A percentile compares a stretch with the other conserved stretches of the same genome.
These are phyloP conservation scores for Gastrodia elata DNA, from an alignment of 106 monocot genomes.

Conservation along the genomic window DNA sequence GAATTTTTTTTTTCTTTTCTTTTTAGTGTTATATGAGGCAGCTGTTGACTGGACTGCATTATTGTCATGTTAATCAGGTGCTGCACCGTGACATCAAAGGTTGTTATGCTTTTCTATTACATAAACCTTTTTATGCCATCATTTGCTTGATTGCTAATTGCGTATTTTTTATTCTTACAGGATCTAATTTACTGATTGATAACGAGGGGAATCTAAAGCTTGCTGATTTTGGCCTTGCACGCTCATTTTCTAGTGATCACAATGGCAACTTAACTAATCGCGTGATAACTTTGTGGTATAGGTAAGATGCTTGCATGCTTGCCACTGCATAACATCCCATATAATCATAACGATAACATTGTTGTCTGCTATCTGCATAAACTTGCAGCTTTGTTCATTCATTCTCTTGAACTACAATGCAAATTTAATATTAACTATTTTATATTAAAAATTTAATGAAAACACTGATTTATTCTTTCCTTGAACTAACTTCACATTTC, in stretches of 20 bases:
- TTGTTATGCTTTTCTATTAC: slow-evolving; percentile 8
- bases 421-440: background rate
- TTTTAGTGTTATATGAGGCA: slow-evolving; percentile 94
- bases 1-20: slow-evolving; percentile 1
- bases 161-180: slow-evolving; percentile 21
- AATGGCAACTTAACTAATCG: slow-evolving; percentile 92
- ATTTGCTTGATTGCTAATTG: background rate
- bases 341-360: background rate
- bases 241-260: slow-evolving; percentile 83
- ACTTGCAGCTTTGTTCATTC: background rate
- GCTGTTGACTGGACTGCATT: slow-evolving; percentile 86
- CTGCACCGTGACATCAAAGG: slow-evolving; percentile 99
- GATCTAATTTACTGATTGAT: slow-evolving; percentile 90
- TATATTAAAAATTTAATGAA: background rate
- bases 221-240: slow-evolving; percentile 98
- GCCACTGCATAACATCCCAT: background rate
- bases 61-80: slow-evolving; percentile 98
- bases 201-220: slow-evolving; percentile 98
- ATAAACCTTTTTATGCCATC: slow-evolving; percentile 1
- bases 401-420: background rate
- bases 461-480: background rate
- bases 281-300: slow-evolving; percentile 98
- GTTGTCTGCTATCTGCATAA: background rate
- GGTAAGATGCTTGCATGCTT: slow-evolving; percentile 37
- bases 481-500: background rate